Percentiles rank a stretch among this genome's conserved stretches.
These are phyloP conservation scores for Mallotus nudiflorus DNA, from an alignment of 345 rosid genomes.

Conservation along the genomic window DNA sequence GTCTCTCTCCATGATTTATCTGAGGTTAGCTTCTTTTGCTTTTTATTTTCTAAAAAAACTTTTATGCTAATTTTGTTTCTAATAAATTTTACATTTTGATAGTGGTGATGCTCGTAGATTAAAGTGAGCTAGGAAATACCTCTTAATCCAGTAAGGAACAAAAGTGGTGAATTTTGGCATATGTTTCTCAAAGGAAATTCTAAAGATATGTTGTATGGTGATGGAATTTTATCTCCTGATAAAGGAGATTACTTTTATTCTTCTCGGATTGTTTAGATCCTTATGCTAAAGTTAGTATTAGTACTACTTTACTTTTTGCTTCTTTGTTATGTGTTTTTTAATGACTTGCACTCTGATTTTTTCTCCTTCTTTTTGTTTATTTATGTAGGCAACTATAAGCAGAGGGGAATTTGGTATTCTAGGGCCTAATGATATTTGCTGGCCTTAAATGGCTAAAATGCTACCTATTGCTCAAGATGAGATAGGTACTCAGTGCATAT, in stretches of 20 bases:
- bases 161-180: slow-evolving; percentile 90
- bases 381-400: slow-evolving; percentile 73
- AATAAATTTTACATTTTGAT: background rate
- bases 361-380: slow-evolving; percentile 15
- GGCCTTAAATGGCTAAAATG: slow-evolving; percentile 96
- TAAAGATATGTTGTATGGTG: slow-evolving; percentile 71
- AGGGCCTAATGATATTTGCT: slow-evolving; percentile 63
- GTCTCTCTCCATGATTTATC: slow-evolving; percentile 59
- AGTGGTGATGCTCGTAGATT: slow-evolving; percentile 49
- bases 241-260: slow-evolving; percentile 67
- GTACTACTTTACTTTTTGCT: background rate
- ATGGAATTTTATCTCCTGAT: slow-evolving; percentile 67
- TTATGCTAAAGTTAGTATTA: slow-evolving; percentile 81
- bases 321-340: background rate
- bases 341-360: background rate
- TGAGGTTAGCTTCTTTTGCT: slow-evolving; percentile 39
- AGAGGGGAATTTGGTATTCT: slow-evolving; percentile 78
- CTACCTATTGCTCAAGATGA: slow-evolving; percentile 61
- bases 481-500: slow-evolving; percentile 40
- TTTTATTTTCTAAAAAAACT: background rate
- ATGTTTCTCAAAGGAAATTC: slow-evolving; percentile 69
- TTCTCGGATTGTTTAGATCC: slow-evolving; percentile 79
- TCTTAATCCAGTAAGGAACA: slow-evolving; percentile 66
- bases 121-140: slow-evolving; percentile 64
- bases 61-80: too few species aligned